Conservation (phyloP, 805 yeast genomes). For the Kazachstania bromeliacearum region DNA sequence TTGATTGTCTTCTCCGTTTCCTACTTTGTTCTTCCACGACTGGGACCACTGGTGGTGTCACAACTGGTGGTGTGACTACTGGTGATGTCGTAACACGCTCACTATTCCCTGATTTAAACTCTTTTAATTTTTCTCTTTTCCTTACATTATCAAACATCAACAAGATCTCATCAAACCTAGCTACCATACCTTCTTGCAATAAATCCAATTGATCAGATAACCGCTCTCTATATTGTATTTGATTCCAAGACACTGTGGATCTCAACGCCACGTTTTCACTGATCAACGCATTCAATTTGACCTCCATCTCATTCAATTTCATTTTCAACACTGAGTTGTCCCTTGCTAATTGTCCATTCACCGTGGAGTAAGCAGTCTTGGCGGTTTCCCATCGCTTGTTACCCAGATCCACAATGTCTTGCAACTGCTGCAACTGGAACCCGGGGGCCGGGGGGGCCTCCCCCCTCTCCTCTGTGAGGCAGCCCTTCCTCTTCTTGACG, state of each 20-base stretch:
- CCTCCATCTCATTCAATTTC: conserved; percentile 45
- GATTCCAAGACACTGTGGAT: conserved; percentile 28
- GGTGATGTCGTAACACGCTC: neutral
- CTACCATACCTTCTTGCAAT: conserved; percentile 35
- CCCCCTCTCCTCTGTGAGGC: neutral
- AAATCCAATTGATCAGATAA: conserved; percentile 31
- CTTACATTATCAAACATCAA: conserved; percentile 36
- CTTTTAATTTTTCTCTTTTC: conserved; percentile 32
- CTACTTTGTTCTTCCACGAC: conserved; percentile 13
- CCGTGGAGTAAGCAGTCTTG: conserved; percentile 24
- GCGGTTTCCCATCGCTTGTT: conserved; percentile 12
- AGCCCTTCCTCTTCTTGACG: neutral
- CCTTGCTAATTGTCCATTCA: conserved; percentile 50
- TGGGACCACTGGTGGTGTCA: neutral
- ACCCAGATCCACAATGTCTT: conserved; percentile 22
- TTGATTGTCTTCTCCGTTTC: conserved; percentile 35
- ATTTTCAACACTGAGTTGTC: conserved; percentile 45
- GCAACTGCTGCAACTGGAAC: conserved; percentile 23
- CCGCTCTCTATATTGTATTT: conserved; percentile 25
- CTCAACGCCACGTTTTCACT: conserved; percentile 41
- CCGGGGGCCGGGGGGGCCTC: neutral
- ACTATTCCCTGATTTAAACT: neutral
- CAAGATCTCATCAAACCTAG: conserved; percentile 38
- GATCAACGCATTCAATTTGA: conserved; percentile 38
- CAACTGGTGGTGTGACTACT: neutral